Evolutionary conservation across 73 alveolate species (phyloP).

Genomic region (Paramecium sexaurelia): DNA sequence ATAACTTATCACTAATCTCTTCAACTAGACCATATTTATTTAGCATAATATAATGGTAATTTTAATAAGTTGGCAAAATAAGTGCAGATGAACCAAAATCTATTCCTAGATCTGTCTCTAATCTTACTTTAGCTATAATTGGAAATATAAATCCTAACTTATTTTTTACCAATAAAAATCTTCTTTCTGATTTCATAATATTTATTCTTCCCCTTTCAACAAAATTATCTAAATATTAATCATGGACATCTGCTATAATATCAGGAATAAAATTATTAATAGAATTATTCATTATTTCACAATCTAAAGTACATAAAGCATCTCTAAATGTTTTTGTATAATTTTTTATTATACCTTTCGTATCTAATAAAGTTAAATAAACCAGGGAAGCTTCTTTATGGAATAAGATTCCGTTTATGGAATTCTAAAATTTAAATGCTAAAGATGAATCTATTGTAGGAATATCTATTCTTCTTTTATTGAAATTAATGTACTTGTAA

Average conservation of each 20-base stretch:
- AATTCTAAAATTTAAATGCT: background rate
- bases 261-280: slow-evolving; percentile 25
- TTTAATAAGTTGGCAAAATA: background rate
- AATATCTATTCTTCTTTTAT: background rate
- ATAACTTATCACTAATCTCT: slow-evolving; percentile 26
- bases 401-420: background rate
- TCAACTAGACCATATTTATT: slow-evolving; percentile 22
- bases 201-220: slow-evolving; percentile 56
- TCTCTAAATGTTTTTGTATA: background rate
- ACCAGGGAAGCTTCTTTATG: background rate
- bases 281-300: background rate
- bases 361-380: background rate
- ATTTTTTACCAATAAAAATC: background rate
- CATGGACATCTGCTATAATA: slow-evolving; percentile 25
- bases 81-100: slow-evolving; percentile 53
- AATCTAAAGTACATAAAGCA: background rate
- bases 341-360: background rate
- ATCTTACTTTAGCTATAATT: background rate
- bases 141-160: slow-evolving; percentile 12
- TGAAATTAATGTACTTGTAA: slow-evolving; percentile 12
- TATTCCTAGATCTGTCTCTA: background rate
- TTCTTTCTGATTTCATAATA: background rate
- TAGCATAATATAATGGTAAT: background rate
- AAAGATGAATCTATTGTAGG: background rate
- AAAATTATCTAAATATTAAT: slow-evolving; percentile 20